Conservation (phyloP, 2,329 filamentous ascomycete species). For the Aspergillus novofumigatus region DNA sequence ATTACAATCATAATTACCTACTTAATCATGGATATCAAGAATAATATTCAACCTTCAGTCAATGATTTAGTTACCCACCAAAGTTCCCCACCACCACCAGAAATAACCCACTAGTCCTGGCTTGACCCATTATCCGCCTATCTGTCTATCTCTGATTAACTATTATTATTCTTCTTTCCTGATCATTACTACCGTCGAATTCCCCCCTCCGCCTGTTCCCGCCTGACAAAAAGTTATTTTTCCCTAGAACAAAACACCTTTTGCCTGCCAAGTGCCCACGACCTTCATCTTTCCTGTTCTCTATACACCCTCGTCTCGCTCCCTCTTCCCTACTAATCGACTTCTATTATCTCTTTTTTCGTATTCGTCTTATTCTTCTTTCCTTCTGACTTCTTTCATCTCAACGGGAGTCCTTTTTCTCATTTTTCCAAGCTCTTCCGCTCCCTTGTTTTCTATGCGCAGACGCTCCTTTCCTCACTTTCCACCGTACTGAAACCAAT, state of each 20-base stretch:
- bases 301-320: constrained; percentile 21
- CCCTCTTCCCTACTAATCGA: constrained; percentile 11
- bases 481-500: neutral
- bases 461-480: constrained; percentile 8
- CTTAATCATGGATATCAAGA: neutral
- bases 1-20: neutral
- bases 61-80: neutral
- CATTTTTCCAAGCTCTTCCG: constrained; percentile 3
- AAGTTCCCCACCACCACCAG: neutral
- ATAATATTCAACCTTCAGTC: neutral
- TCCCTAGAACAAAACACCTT: constrained; percentile 4
- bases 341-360: constrained; percentile 6
- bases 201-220: constrained; percentile 5
- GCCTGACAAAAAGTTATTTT: constrained; percentile 7
- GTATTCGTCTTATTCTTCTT: constrained; percentile 9
- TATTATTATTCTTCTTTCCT: neutral
- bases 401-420: constrained; percentile 1
- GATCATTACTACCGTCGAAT: neutral
- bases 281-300: constrained; percentile 9
- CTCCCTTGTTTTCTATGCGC: constrained; percentile 11
- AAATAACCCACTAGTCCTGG: neutral
- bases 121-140: neutral
- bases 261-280: constrained; percentile 2
- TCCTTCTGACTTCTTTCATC: neutral
- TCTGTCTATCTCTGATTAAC: neutral